Evolutionary conservation across 1,139 yeast species (phyloP), one percentile per base, ranked within the genome.

Genomic region (Nakaseomyces bracarensis): DNA sequence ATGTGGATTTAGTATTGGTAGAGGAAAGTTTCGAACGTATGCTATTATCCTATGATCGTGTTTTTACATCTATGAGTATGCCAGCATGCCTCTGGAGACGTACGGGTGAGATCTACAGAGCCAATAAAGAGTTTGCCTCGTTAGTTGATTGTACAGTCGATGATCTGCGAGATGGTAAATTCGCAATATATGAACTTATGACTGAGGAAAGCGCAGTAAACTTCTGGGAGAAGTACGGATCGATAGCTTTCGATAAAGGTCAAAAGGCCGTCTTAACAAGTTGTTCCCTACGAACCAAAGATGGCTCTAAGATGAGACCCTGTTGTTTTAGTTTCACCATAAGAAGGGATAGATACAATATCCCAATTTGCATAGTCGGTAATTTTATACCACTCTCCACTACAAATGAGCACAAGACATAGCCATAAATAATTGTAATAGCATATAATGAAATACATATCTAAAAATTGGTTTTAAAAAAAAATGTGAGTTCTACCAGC

Each of bases 1-100:
- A 89, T 62, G 89, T 87, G 10, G 98, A 91, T 62, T 70, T 89
- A 55, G 93, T 89, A 5, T 67, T 87, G 33, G 97, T 91, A 8
- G 98, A 91, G 57, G 97, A 91, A 61, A 82, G 84, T 43, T 91
- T 91, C 60, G 98, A 91, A 64, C 71, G 97, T 47, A 84, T 89
- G 95, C 66, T 91, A 40, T 67, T 91, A 43, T 96, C 91, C 54
- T 89, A 91, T 57, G 98, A 91, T 61, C 73, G 98, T 37, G 96
- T 91, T 2, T 91, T 91, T 63, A 87, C 97, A 0, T 82, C 95
- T 5, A 87, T 89, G 96, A 96, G 96, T 7, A 87, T 91, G 44
- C 98, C 98, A 0, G 96, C 97, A 0, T 89, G 97, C 65, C 70
- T 91, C 30, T 91, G 98, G 97, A 71, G 97, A 55, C 79, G 98